phyloP scores from a whole-genome alignment of 2,329 filamentous ascomycete genomes.

The Hymenotorrendiella dingleyae region DNA sequence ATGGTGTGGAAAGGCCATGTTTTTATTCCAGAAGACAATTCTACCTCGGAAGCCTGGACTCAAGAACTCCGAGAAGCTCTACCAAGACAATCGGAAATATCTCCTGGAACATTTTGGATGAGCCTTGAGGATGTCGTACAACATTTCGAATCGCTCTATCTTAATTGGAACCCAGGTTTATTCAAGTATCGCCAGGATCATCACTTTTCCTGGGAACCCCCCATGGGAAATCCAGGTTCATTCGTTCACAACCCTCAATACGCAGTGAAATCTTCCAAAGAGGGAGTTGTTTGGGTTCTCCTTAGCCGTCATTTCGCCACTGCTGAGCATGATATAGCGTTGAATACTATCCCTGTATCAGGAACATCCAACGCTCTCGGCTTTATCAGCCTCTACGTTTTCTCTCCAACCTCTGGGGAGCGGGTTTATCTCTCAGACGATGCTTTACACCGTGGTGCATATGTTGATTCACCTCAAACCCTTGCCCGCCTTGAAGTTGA shows the following conservation, averaged over 20 bases:
- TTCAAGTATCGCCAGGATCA: slow-evolving; percentile 80
- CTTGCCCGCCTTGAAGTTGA: slow-evolving; percentile 65
- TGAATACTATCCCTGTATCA: slow-evolving; percentile 30
- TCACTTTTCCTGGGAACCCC: slow-evolving; percentile 75
- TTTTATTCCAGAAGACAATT: slow-evolving; percentile 4
- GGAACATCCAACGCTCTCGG: slow-evolving; percentile 43
- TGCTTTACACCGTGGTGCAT: slow-evolving; percentile 69
- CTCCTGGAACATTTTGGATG: slow-evolving; percentile 89
- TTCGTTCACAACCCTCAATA: slow-evolving; percentile 67
- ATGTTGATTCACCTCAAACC: slow-evolving; percentile 89
- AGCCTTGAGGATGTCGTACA: slow-evolving; percentile 80
- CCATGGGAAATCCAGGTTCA: slow-evolving; percentile 43
- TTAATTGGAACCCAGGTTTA: slow-evolving; percentile 91
- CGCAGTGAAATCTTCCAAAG: slow-evolving; percentile 52
- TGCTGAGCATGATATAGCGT: slow-evolving; percentile 52
- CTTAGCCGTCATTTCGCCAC: slow-evolving; percentile 81
- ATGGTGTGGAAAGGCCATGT: slow-evolving; percentile 58
- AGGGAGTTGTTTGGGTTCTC: slow-evolving; percentile 73
- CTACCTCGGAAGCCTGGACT: slow-evolving; percentile 13
- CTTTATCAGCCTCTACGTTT: slow-evolving; percentile 84
- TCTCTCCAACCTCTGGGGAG: slow-evolving; percentile 57
- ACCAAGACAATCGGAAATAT: slow-evolving; percentile 22
- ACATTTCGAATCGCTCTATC: slow-evolving; percentile 90
- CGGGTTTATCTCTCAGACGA: slow-evolving; percentile 70
- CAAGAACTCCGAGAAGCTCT: slow-evolving; percentile 22